Percentiles rank a stretch among this genome's conserved stretches.
phyloP scores from a whole-genome alignment of 2,329 filamentous ascomycete genomes.

The Sordariomycetes sp. region DNA sequence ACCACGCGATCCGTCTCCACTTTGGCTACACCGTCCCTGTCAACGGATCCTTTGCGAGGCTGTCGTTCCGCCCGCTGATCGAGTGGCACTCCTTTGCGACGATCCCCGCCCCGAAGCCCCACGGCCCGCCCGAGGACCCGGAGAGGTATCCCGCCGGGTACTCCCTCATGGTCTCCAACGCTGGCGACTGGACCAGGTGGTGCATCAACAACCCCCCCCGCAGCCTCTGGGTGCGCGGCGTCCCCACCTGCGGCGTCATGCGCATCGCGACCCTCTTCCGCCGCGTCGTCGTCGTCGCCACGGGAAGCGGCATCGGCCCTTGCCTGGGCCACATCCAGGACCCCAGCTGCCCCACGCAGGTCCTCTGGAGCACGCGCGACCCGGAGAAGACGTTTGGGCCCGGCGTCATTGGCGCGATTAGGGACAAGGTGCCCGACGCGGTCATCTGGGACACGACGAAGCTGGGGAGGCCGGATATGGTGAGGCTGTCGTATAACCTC shows the following conservation, averaged over 20 bases:
- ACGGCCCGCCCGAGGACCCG: slow-evolving; percentile 11
- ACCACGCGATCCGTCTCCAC: slow-evolving; percentile 58
- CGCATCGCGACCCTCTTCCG: slow-evolving; percentile 54
- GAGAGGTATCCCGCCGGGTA: slow-evolving; percentile 28
- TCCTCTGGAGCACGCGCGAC: slow-evolving; percentile 55
- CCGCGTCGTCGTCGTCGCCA: slow-evolving; percentile 53
- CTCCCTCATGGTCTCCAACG: slow-evolving; percentile 57
- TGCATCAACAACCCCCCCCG: slow-evolving; percentile 49
- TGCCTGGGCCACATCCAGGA: slow-evolving; percentile 45
- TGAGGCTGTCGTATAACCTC: slow-evolving; percentile 35
- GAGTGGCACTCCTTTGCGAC: slow-evolving; percentile 71
- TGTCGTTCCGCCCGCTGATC: slow-evolving; percentile 48
- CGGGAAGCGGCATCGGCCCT: slow-evolving; percentile 62
- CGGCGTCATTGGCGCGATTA: slow-evolving; percentile 40
- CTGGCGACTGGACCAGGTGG: slow-evolving; percentile 60
- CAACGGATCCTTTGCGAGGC: slow-evolving; percentile 30
- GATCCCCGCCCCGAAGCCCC: slow-evolving; percentile 41
- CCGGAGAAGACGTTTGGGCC: slow-evolving; percentile 51
- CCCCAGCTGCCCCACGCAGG: slow-evolving; percentile 35
- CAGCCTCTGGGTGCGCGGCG: slow-evolving; percentile 53
- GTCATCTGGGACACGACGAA: slow-evolving; percentile 53
- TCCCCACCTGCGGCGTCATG: slow-evolving; percentile 54
- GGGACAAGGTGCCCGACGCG: slow-evolving; percentile 43
- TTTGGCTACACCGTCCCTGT: slow-evolving; percentile 50
- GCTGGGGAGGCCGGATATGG: slow-evolving; percentile 45